Conservation (phyloP, 208 protist species). For the Leishmania amazonensis region DNA sequence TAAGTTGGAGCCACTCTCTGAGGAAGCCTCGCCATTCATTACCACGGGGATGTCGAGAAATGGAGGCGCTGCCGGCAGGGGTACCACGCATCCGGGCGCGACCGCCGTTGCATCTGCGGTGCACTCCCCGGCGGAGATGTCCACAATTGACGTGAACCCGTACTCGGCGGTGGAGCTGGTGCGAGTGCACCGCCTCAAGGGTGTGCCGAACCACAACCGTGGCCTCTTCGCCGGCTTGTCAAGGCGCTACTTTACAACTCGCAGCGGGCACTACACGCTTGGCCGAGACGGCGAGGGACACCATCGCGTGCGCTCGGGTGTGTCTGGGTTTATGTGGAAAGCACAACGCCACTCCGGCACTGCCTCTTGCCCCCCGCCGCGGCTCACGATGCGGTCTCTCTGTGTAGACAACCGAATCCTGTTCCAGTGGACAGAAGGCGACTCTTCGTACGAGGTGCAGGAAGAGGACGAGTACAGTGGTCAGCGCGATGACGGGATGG, state of each 20-base stretch:
- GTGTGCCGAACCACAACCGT: conserved; percentile 63
- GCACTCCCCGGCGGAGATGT: neutral
- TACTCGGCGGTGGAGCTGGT: conserved; percentile 42
- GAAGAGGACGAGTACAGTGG: neutral
- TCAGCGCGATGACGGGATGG: neutral
- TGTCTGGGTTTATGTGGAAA: conserved; percentile 37
- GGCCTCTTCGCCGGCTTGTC: conserved; percentile 54
- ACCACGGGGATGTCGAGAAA: neutral
- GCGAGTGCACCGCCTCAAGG: conserved; percentile 51
- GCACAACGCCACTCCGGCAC: neutral
- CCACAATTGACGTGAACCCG: conserved; percentile 3
- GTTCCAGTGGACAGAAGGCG: conserved; percentile 9
- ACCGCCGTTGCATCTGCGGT: neutral
- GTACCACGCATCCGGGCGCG: neutral
- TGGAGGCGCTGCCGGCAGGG: neutral
- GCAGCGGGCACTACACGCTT: conserved; percentile 48
- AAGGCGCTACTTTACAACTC: conserved; percentile 31
- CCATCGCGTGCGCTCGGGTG: conserved; percentile 41
- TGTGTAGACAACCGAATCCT: conserved; percentile 1
- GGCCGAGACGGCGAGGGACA: conserved; percentile 16
- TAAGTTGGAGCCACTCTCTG: neutral
- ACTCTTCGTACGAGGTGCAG: neutral
- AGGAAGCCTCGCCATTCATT: neutral
- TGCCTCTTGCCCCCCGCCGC: neutral
- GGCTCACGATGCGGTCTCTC: conserved; percentile 8